A percentile compares a stretch with the other conserved stretches of the same genome.
Evolutionary conservation across 139 green algal genomes (phyloP).

Genomic region (Diplosphaera chodatii): DNA sequence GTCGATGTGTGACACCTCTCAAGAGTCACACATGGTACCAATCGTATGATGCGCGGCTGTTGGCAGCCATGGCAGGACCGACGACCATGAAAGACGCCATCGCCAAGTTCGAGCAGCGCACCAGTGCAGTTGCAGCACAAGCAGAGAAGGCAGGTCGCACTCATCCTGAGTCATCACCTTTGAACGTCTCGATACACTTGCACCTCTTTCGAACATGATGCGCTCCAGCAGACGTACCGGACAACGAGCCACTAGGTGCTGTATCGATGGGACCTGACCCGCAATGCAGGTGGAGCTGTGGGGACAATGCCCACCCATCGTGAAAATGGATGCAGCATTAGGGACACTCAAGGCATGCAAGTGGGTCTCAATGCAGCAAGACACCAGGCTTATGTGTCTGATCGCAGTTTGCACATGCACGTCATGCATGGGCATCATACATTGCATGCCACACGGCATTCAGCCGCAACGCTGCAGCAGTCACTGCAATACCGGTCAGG

Average conservation of each 20-base stretch:
- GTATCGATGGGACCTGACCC: too few species aligned
- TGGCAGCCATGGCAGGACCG: constrained; percentile 33
- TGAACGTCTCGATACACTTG: background rate
- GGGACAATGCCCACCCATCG: constrained; percentile 74
- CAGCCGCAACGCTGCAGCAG: too few species aligned
- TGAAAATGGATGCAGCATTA: constrained; percentile 87
- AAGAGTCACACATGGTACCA: too few species aligned
- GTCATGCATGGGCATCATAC: background rate
- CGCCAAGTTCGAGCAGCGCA: constrained; percentile 74
- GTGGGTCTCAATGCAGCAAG: constrained; percentile 22
- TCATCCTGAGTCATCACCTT: background rate
- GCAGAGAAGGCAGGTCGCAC: constrained; percentile 52
- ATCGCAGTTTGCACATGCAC: too few species aligned
- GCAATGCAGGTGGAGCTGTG: constrained; percentile 68
- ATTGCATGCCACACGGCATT: background rate
- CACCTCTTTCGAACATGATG: background rate
- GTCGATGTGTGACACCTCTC: too few species aligned
- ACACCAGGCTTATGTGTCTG: too few species aligned
- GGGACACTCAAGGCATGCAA: constrained; percentile 76
- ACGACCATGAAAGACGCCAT: constrained; percentile 81
- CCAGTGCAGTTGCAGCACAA: constrained; percentile 44
- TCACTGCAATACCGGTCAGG: too few species aligned
- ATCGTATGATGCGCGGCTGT: too few species aligned
- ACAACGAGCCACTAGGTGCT: too few species aligned
- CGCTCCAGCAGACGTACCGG: too few species aligned